A percentile compares a stretch with the other conserved stretches of the same genome.
Evolutionary conservation across 2,329 filamentous ascomycete genomes (phyloP).

Genomic region (Pseudocercospora fuligena): DNA sequence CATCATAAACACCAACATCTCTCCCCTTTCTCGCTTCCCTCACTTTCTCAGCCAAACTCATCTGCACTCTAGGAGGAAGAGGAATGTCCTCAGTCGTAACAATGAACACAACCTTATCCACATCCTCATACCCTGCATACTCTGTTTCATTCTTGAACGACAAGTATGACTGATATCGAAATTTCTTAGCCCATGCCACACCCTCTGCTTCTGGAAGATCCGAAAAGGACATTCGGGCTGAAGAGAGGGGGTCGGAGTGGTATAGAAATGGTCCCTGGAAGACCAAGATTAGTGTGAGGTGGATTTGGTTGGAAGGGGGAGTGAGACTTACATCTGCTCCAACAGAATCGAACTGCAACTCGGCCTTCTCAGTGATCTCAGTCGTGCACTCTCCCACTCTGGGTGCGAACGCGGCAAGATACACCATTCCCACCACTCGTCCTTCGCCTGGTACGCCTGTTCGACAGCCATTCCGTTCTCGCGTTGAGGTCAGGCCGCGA

Average conservation of each 20-base stretch:
- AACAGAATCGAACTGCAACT: background rate
- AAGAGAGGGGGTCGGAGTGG: background rate
- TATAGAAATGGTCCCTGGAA: background rate
- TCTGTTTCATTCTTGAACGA: background rate
- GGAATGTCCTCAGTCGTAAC: background rate
- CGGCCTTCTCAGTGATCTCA: background rate
- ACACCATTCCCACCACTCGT: background rate
- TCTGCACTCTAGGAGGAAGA: background rate
- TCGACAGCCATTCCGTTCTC: background rate
- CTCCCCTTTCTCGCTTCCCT: background rate
- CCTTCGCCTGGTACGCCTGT: background rate
- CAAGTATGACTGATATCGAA: background rate
- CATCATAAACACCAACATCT: background rate
- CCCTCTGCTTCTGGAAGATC: background rate
- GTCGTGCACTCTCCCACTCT: background rate
- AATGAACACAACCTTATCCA: background rate
- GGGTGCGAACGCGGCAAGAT: background rate
- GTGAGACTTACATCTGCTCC: background rate
- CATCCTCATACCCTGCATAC: background rate
- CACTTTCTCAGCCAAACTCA: background rate
- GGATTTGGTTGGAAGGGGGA: background rate
- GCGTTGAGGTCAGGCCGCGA: background rate
- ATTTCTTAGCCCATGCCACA: background rate
- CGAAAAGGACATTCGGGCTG: background rate
- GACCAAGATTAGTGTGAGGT: background rate